Evolutionary conservation across 129 eudicot species (phyloP).

Genomic region (Lonicera japonica): DNA sequence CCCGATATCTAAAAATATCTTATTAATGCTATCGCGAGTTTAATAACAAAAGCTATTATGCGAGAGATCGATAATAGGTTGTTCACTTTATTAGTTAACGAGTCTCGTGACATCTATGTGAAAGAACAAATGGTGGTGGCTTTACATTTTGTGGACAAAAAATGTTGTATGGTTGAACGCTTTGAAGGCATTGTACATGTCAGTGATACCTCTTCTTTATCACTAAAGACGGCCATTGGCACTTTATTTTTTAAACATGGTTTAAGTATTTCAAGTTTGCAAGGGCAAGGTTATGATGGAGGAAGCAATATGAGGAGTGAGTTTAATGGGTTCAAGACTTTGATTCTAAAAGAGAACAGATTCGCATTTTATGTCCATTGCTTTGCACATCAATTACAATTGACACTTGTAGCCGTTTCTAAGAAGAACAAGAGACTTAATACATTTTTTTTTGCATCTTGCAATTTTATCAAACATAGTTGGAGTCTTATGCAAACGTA

Average conservation of each 20-base stretch:
- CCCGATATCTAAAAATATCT: slow-evolving; percentile 9
- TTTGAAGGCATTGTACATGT: slow-evolving; percentile 5
- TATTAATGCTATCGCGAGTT: neutral
- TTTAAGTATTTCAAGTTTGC: neutral
- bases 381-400: slow-evolving; percentile 8
- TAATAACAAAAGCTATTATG: neutral
- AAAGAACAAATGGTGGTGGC: slow-evolving; percentile 12
- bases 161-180: neutral
- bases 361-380: slow-evolving; percentile 5
- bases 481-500: slow-evolving; percentile 1
- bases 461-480: neutral
- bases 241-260: neutral
- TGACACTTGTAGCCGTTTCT: neutral
- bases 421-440: neutral
- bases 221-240: neutral
- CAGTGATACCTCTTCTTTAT: neutral
- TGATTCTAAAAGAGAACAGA: neutral
- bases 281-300: slow-evolving; percentile 18
- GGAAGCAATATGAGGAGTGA: slow-evolving; percentile 6
- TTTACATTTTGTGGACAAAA: neutral
- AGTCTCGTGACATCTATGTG: slow-evolving; percentile 11
- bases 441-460: neutral
- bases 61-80: neutral
- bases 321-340: neutral
- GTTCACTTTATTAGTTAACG: neutral